These are phyloP conservation scores for Heliamphora exappendiculata DNA, from an alignment of 148 eudicot species.

Conservation along the genomic window DNA sequence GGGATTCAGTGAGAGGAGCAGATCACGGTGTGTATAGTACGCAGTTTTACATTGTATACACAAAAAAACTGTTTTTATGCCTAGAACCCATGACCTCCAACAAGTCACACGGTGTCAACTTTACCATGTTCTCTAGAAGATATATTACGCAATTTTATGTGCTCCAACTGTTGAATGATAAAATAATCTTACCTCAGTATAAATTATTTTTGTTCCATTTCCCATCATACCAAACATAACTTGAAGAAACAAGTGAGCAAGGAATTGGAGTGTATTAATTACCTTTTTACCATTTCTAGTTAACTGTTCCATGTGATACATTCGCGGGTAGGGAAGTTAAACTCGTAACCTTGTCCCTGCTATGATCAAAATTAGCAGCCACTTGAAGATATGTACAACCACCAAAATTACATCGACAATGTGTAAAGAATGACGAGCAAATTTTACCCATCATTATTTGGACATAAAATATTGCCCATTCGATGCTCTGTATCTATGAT, in stretches of 20 bases:
- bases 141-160: background rate
- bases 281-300: background rate
- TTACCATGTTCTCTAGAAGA: background rate
- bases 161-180: background rate
- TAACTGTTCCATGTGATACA: background rate
- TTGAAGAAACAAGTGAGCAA: background rate
- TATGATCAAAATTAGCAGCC: background rate
- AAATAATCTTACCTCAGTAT: too few species aligned
- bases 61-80: too few species aligned
- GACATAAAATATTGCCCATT: slow-evolving; percentile 6
- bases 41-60: too few species aligned
- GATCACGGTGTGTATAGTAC: too few species aligned
- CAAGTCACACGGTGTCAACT: background rate
- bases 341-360: background rate
- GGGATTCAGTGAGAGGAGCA: too few species aligned
- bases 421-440: background rate
- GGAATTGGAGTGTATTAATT: background rate
- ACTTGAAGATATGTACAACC: background rate
- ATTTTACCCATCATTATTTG: background rate
- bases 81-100: too few species aligned
- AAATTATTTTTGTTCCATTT: background rate
- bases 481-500: slow-evolving; percentile 20
- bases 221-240: background rate
- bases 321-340: background rate
- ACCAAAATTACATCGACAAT: background rate